Conservation (phyloP, 768 basidiomycete genomes). For the Lentinula sp. region DNA sequence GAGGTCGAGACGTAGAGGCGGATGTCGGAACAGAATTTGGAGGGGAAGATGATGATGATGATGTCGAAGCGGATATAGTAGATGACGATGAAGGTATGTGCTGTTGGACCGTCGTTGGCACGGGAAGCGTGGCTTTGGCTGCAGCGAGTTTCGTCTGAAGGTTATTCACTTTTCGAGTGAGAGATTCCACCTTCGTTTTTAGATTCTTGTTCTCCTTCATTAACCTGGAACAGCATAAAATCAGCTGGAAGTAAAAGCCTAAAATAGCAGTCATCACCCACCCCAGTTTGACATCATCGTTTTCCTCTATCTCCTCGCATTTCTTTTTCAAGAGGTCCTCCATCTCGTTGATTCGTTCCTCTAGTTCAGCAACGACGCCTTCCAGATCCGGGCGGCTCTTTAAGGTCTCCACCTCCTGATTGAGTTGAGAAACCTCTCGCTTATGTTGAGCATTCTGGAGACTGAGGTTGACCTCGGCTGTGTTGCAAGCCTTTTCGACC, state of each 20-base stretch:
- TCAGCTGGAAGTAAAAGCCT: slow-evolving; percentile 1
- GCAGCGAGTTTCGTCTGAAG: slow-evolving; percentile 62
- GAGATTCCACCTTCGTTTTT: slow-evolving; percentile 56
- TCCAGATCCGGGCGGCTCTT: slow-evolving; percentile 51
- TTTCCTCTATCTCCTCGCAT: slow-evolving; percentile 76
- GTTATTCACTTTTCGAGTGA: slow-evolving; percentile 68
- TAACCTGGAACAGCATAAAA: slow-evolving; percentile 37
- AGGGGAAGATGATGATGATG: background rate
- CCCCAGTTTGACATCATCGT: slow-evolving; percentile 78
- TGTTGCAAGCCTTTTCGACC: slow-evolving; percentile 52
- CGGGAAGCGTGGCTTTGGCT: slow-evolving; percentile 34
- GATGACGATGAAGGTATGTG: slow-evolving; percentile 8
- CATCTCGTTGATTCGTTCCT: slow-evolving; percentile 70
- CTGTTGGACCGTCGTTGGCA: slow-evolving; percentile 13
- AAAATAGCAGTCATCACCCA: slow-evolving; percentile 29
- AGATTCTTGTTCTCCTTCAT: slow-evolving; percentile 80
- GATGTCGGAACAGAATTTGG: background rate
- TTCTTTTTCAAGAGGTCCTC: slow-evolving; percentile 65
- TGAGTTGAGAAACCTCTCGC: slow-evolving; percentile 52
- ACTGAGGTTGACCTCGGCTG: slow-evolving; percentile 60
- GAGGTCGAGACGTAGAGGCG: slow-evolving; percentile 4
- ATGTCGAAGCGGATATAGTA: background rate
- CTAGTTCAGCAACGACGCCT: slow-evolving; percentile 49
- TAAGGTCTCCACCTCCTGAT: slow-evolving; percentile 48
- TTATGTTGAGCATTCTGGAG: slow-evolving; percentile 63